Evolutionary conservation across 176 grass and related monocot species (phyloP).

Genomic region (Aechmea fasciata): DNA sequence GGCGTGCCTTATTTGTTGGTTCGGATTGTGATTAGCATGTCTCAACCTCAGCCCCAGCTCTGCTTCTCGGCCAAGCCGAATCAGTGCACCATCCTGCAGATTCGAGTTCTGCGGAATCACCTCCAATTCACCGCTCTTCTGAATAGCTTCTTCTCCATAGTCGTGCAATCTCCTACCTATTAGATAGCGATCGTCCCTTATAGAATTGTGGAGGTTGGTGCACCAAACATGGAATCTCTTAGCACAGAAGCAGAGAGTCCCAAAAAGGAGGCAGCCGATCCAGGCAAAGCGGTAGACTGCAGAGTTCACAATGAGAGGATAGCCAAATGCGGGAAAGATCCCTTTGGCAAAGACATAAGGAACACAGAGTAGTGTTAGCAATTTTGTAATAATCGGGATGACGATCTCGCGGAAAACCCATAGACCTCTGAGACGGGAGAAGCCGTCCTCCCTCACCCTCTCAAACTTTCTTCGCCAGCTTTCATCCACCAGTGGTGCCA

Average conservation of each 20-base stretch:
- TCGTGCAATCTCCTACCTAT: conserved; percentile 89
- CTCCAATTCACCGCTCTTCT: not conserved
- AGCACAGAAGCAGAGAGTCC: conserved; percentile 51
- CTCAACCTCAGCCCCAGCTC: conserved; percentile 48
- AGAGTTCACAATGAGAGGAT: conserved; percentile 83
- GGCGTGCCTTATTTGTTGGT: conserved; percentile 38
- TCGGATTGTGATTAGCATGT: conserved; percentile 28
- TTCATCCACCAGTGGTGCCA: conserved; percentile 88
- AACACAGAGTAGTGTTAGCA: conserved; percentile 75
- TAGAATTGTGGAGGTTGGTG: conserved; percentile 94
- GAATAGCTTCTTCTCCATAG: conserved; percentile 51
- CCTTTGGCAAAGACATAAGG: conserved; percentile 93
- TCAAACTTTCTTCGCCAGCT: conserved; percentile 90
- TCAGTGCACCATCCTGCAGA: conserved; percentile 19
- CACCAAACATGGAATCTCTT: conserved; percentile 95
- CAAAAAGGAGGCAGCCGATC: conserved; percentile 88
- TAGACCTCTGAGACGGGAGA: conserved; percentile 78
- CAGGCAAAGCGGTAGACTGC: conserved; percentile 90
- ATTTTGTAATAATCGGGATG: conserved; percentile 69
- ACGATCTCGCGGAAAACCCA: conserved; percentile 92
- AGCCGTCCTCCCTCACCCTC: conserved; percentile 88
- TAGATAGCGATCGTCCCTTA: conserved; percentile 89
- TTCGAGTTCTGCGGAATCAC: not conserved
- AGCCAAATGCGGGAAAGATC: conserved; percentile 71
- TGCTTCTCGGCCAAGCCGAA: conserved; percentile 34